Conservation (phyloP, 345 rosid species). For the Pistacia integerrima region DNA sequence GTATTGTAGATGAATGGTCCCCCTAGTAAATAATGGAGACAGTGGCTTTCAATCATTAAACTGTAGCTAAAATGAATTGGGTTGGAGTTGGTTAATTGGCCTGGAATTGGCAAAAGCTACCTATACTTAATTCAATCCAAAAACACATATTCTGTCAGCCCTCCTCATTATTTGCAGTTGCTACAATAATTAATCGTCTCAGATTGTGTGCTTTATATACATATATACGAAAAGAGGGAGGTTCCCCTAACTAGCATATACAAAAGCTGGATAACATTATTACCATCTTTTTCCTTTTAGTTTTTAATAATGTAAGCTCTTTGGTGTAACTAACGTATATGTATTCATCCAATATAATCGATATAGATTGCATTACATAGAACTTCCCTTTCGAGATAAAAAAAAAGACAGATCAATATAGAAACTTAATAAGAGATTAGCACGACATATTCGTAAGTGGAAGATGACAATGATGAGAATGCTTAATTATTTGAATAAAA, state of each 20-base stretch:
- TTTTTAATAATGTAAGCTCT: no score
- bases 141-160: not conserved
- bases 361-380: no score
- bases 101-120: no score
- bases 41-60: slow-evolving; percentile 8
- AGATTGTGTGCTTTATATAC: not conserved
- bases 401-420: no score
- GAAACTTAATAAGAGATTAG: no score
- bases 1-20: not conserved
- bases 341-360: no score
- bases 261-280: slow-evolving; percentile 7
- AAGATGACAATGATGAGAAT: no score
- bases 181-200: not conserved
- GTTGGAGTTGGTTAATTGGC: no score
- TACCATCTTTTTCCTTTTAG: not conserved
- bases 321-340: no score
- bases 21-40: slow-evolving; percentile 2
- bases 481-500: no score
- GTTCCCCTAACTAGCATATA: not conserved
- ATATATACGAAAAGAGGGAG: not conserved
- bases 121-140: not conserved
- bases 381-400: no score
- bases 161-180: not conserved
- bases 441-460: no score
- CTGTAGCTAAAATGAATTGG: not conserved